Base-by-base conservation (phyloP, 352 stramenopile species). In the Pseudoperonospora humuli region DNA sequence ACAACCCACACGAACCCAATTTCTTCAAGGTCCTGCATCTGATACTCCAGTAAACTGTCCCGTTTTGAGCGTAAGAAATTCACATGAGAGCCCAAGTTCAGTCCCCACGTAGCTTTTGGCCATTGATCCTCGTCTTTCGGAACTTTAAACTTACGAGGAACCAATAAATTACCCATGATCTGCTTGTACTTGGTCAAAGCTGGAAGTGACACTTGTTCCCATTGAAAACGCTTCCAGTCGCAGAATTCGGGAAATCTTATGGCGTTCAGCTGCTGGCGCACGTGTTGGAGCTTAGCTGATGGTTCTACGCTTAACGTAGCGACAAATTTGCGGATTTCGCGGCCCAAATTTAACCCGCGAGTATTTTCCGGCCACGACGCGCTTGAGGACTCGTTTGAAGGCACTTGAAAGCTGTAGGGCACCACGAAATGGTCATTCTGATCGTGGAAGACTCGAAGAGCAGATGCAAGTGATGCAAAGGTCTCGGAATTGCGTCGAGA, bases 141-240 rank as follows among this genome's bases (percentile, higher is more conserved):
- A 6, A 75, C 67, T 1, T 56, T 45, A 50, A 79, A 79, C 5
- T 44, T 57, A n/a, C 55, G 55, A 5, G 57, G 45, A 5, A 79
- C 57, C 15, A 67, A 42, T n/a, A 72, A 33, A 50, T 79, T 15
- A 4, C 62, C 64, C 11, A 67, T 7, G 5, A 60, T 29, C 6
- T 57, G 7, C 32, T 62, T 44, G 52, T 64, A 83, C 14, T 26
- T 55, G 10, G 45, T 56, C 4, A 83, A 32, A 1, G 66, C 67
- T 6, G 62, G 27, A 5, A 77, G 18, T 9, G 34, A 29, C 21
- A 54, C 50, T 8, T 57, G 25, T 27, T 63, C 39, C 65, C 65
- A 81, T 19, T 72, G 51, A 31, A 75, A 77, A 11, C 41, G 54
- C 25, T 55, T 64, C 65, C 72, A 83, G 27, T 81, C 48, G 1